Conservation (phyloP, 257 asterid species). For the Solanum paucissectum region DNA sequence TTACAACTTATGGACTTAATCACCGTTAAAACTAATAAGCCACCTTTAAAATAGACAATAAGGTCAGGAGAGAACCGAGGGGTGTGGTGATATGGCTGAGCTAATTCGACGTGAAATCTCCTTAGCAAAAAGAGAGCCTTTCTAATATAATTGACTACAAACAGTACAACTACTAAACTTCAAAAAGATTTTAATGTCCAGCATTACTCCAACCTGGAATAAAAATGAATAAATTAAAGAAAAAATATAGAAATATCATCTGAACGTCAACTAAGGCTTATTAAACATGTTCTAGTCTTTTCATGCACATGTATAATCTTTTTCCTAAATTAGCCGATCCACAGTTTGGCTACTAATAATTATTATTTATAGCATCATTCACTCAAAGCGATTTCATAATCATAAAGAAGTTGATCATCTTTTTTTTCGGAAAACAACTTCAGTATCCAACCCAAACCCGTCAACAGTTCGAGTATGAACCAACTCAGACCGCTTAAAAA, state of each 20-base stretch:
- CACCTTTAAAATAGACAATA: slow-evolving; percentile 34
- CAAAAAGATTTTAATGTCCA: no score
- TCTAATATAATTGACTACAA: not conserved
- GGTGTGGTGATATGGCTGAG: not conserved
- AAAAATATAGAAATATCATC: no score
- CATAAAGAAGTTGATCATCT: not conserved
- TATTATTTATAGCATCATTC: no score
- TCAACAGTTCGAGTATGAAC: slow-evolving; percentile 46
- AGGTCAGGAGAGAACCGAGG: slow-evolving; percentile 57
- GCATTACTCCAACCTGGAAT: not conserved
- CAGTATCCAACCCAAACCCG: slow-evolving; percentile 88
- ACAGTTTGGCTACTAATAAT: no score
- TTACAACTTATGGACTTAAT: not conserved
- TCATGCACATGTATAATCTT: no score
- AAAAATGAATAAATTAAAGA: no score
- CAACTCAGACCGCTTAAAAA: slow-evolving; percentile 57
- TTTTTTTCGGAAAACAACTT: slow-evolving; percentile 61
- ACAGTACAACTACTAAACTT: not conserved
- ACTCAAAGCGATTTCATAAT: not conserved
- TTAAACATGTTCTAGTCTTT: no score
- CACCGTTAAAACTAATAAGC: slow-evolving; percentile 18
- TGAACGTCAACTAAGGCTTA: no score
- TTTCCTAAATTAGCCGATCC: not conserved
- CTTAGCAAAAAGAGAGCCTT: slow-evolving; percentile 30
- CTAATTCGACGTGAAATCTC: slow-evolving; percentile 32